Evolutionary conservation across 805 yeast species (phyloP), one percentile per base, ranked within the genome.

Genomic region (Wickerhamiella shivajii): DNA sequence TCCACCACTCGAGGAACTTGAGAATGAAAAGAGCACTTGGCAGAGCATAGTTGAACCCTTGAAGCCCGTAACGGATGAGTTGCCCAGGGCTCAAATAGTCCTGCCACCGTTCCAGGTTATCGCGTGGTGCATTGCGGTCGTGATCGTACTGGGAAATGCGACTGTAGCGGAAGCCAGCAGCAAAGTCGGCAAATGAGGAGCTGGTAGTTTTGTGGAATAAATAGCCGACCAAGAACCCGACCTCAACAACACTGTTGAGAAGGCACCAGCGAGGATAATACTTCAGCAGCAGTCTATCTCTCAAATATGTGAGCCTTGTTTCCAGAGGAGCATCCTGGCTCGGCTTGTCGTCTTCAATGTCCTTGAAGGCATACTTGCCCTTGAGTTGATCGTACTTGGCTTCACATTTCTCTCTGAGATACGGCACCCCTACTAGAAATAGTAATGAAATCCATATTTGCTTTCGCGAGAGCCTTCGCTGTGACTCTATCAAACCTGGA

Each of bases 1-100:
- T 71, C 92, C 93, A 85, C 95, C 96, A 85, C 53, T 85, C 96
- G 22, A 83, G 61, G 45, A 85, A 80, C 55, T 83, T 81, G 39
- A 85, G 62, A 16, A 74, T 48, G 50, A 87, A 84, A 33, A 85
- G 76, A 2, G 92, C 80, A 0, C 77, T 64, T 0, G 95, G 95
- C 55, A 87, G 71, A 57, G 31, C 70, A 65, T 43, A 67, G 35
- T 43, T 40, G 22, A 44, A 28, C 10, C 35, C 41, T 12, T 29
- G 25, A 5, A 44, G 30, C 11, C 30, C 32, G 8, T 15, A 21
- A 8, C 28, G 34, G 6, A 33, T 26, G 5, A 31, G 19, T 6
- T 18, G 14, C 8, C 10, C 17, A 5, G 38, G 37, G 18, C 15
- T 15, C 6, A 37, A 18, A 20, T 31, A 17, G 6, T 31, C 29